These are phyloP conservation scores for Cladosporium sp. DNA, from an alignment of 2,329 filamentous ascomycete genomes.

Conservation along the genomic window DNA sequence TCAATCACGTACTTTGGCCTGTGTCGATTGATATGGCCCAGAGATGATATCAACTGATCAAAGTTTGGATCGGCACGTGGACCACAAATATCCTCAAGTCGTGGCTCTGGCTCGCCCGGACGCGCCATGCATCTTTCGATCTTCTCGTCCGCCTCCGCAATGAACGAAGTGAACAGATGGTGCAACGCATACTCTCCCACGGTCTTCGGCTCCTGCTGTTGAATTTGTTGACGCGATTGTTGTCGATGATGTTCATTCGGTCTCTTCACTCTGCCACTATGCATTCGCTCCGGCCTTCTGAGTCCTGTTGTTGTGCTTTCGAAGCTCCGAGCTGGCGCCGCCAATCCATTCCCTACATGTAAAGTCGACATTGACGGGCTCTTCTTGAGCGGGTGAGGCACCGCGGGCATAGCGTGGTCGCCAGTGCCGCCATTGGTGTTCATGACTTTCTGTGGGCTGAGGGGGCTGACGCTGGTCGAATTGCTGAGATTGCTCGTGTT, in stretches of 20 bases:
- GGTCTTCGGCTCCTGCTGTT: slow-evolving; percentile 77
- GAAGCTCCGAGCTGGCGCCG: slow-evolving; percentile 31
- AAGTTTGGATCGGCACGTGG: slow-evolving; percentile 84
- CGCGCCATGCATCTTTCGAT: slow-evolving; percentile 84
- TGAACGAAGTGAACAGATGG: slow-evolving; percentile 95
- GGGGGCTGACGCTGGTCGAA: slow-evolving; percentile 72
- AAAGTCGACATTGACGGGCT: slow-evolving; percentile 38
- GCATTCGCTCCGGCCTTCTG: slow-evolving; percentile 48
- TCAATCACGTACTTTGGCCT: slow-evolving; percentile 96
- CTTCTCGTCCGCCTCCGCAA: slow-evolving; percentile 94
- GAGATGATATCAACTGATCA: slow-evolving; percentile 88
- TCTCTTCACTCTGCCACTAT: slow-evolving; percentile 65
- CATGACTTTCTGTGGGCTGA: slow-evolving; percentile 64
- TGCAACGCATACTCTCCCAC: slow-evolving; percentile 98
- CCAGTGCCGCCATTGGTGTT: slow-evolving; percentile 25
- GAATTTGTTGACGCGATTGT: slow-evolving; percentile 61
- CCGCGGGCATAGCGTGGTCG: slow-evolving; percentile 1
- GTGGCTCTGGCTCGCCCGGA: slow-evolving; percentile 76
- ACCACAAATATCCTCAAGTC: slow-evolving; percentile 87
- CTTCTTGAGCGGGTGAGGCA: slow-evolving; percentile 30
- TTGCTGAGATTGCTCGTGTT: slow-evolving; percentile 85
- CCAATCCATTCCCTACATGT: slow-evolving; percentile 28
- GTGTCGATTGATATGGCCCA: slow-evolving; percentile 91
- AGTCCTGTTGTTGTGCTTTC: slow-evolving; percentile 28
- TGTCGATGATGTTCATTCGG: slow-evolving; percentile 76